Base-by-base conservation (phyloP, 495 filamentous ascomycete species). In the Umbilicaria muhlenbergii region DNA sequence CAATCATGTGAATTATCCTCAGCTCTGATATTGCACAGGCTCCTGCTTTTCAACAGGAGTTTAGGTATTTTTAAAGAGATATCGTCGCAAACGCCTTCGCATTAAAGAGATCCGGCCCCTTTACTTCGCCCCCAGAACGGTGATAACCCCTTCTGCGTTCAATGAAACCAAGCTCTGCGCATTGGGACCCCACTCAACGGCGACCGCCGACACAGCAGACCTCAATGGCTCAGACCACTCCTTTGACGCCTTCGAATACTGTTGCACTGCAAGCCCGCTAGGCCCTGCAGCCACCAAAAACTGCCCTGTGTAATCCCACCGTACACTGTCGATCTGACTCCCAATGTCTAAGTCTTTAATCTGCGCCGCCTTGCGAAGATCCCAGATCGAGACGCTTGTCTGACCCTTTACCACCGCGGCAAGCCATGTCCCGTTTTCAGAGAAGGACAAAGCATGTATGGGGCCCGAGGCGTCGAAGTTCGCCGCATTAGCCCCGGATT, bases 391-490 rank as follows among this genome's bases (percentile, higher is more conserved):
- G 41, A 94, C 77, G 14, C 68, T 78, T 7, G 77, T 81, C 38
- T 81, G 80, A 16, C 77, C 78, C 51, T 80, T 75, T 17, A 73
- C 73, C 13, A 78, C 75, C 1, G 83, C 75, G 10, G 92, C 91
- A 49, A 98, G 76, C 81, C 86, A 95, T 47, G 80, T 89, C n/a
- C 91, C 91, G 48, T 96, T 98, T 60, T 98, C 92, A 0, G 88
- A 95, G 66, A 98, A 98, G 50, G 76, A 67, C 6, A 98, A 62
- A 24, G 74, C 71, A 51, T 78, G 74, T 24, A 94, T 72, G 0
- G 84, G 73, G 2, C 74, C 74, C 4, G 72, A 68, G 44, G 81
- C 67, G 11, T 69, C 62, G 58, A 88, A 89, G 52, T 68, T 72
- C 13, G 83, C 83, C 14, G 81, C 84, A 48, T 71, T 69, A 41